Evolutionary conservation across 257 asterid genomes (phyloP), one percentile per base, ranked within the genome.

Genomic region (Forsythia suspensa): DNA sequence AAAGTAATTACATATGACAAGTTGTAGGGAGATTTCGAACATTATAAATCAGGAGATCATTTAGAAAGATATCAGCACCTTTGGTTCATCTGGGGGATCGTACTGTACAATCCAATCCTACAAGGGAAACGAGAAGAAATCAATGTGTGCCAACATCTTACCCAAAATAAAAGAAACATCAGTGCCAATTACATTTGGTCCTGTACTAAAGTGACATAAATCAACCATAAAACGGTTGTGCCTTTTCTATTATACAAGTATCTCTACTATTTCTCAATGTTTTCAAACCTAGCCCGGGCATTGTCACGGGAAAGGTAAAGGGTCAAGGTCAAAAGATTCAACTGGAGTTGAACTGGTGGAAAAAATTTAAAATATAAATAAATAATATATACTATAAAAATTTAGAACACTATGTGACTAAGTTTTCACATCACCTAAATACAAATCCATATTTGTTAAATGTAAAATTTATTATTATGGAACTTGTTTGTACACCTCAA

Each of bases 21-120:
- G 71, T 44, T 55, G 61, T 70, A 79, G 57, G 57, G 51, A 78
- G 74, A 66, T 40, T 72, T 34, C 13, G 6, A 73, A 81, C 20
- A 18, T 66, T 42, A 79, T 6, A 52, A 36, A 43, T 2, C 20
- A 39, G 41, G n/a, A 71, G 21, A 70, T 40, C 4, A 76, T 41
- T 61, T 44, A 18, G 46, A 78, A 72, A 70, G 59, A 20, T 38
- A 37, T 16, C 36, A 69, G 78, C 79, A 95, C 99, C 99, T 92
- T 93, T 36, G 99, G 99, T 72, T 93, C 98, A 86, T 93, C 97
- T 0, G 99, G 98, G 66, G 99, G 99, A 70, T 95, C 99, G 87
- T 81, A 95, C 84, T 95, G 98, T 88, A 95, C 96, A 82, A 95
- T 93, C 99, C 99, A 95, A 86, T 95, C 99, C 98, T 95, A 81